Percentiles rank a stretch among this genome's conserved stretches.
These are phyloP conservation scores for Santalum album DNA, from an alignment of 164 flowering plant genomes.

Conservation along the genomic window DNA sequence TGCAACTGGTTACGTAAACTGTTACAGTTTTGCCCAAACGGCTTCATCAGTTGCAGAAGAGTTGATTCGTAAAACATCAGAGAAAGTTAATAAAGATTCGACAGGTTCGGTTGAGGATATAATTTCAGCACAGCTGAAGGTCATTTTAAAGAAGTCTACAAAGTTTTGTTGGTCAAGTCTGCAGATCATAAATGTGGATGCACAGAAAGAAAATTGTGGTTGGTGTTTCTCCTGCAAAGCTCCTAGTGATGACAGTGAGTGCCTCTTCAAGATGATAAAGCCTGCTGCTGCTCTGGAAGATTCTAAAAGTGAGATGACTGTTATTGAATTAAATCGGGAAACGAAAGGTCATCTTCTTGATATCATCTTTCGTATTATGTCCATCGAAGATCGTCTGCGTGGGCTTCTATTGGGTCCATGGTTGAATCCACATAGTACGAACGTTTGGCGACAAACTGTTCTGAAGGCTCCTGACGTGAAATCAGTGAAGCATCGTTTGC, in stretches of 20 bases:
- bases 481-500: slow-evolving; percentile 47
- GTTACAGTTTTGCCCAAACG: slow-evolving; percentile 56
- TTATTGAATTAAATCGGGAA: slow-evolving; percentile 23
- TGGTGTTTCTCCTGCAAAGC: slow-evolving; percentile 87
- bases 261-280: slow-evolving; percentile 43
- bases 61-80: slow-evolving; percentile 36
- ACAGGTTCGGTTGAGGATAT: slow-evolving; percentile 46
- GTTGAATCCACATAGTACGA: slow-evolving; percentile 55
- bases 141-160: slow-evolving; percentile 33
- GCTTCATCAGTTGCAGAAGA: slow-evolving; percentile 58
- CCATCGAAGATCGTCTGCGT: slow-evolving; percentile 63
- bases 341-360: slow-evolving; percentile 51
- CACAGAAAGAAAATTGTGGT: slow-evolving; percentile 72
- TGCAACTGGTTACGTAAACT: slow-evolving; percentile 44
- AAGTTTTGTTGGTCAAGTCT: slow-evolving; percentile 54
- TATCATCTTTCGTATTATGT: slow-evolving; percentile 43
- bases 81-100: slow-evolving; percentile 20
- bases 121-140: slow-evolving; percentile 49
- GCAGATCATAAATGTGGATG: slow-evolving; percentile 20
- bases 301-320: slow-evolving; percentile 23
- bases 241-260: slow-evolving; percentile 39
- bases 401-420: slow-evolving; percentile 93
- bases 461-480: slow-evolving; percentile 42
- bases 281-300: slow-evolving; percentile 25
- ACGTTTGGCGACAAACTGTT: slow-evolving; percentile 49